Conservation (phyloP, 495 filamentous ascomycete genomes). For the Hypoxylon perforatum region DNA sequence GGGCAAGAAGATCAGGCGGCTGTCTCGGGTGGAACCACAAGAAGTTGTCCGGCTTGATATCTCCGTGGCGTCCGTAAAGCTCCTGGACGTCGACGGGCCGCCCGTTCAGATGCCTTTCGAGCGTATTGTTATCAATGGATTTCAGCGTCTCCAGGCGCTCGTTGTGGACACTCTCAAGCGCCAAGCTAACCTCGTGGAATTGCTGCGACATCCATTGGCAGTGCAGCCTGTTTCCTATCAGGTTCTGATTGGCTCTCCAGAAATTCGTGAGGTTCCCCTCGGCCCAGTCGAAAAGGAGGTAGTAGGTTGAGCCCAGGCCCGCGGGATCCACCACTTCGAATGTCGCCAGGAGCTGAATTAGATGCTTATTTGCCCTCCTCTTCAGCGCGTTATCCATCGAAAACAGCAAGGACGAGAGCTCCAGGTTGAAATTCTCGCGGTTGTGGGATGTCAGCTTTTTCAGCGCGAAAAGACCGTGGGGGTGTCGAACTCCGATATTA, state of each 20-base stretch:
- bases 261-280: constrained; percentile 30
- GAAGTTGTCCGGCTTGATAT: constrained; percentile 55
- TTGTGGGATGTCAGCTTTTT: constrained; percentile 28
- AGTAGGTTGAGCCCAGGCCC: constrained; percentile 2
- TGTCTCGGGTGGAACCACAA: constrained; percentile 44
- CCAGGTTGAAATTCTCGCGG: constrained; percentile 22
- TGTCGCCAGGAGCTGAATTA: constrained; percentile 28
- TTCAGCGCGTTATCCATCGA: constrained; percentile 17
- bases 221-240: constrained; percentile 11
- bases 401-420: constrained; percentile 31
- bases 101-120: neutral
- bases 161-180: constrained; percentile 33
- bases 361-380: neutral
- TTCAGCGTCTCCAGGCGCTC: constrained; percentile 9
- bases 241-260: constrained; percentile 12
- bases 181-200: constrained; percentile 26
- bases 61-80: constrained; percentile 47
- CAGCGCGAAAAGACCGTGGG: constrained; percentile 19
- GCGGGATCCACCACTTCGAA: constrained; percentile 27
- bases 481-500: constrained; percentile 22
- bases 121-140: neutral
- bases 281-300: constrained; percentile 40
- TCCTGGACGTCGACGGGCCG: constrained; percentile 41
- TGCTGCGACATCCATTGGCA: constrained; percentile 35
- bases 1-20: neutral